Evolutionary conservation across 1,284 basidiomycete genomes (phyloP).

Genomic region (Apiotrichum gracile): DNA sequence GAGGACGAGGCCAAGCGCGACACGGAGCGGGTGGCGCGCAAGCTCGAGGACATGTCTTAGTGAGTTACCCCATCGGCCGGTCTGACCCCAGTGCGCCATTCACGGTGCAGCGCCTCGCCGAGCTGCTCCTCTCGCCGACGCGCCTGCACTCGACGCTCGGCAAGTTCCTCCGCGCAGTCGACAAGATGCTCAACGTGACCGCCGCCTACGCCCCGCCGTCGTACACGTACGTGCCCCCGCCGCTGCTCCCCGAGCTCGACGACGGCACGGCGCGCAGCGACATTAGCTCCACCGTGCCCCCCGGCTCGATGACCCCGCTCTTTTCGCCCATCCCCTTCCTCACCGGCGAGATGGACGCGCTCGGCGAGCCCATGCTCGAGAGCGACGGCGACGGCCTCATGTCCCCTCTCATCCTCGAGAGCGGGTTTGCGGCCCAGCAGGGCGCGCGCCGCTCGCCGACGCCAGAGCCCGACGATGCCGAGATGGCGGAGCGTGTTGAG

Average conservation of each 20-base stretch:
- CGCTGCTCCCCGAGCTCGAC: not conserved
- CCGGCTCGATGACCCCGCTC: constrained; percentile 41
- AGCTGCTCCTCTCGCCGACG: constrained; percentile 68
- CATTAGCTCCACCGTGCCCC: constrained; percentile 34
- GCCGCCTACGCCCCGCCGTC: constrained; percentile 50
- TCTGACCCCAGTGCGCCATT: constrained; percentile 63
- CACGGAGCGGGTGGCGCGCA: constrained; percentile 57
- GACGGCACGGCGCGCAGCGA: not conserved
- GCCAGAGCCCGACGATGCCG: constrained; percentile 35
- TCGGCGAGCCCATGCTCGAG: constrained; percentile 13
- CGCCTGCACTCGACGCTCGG: constrained; percentile 70
- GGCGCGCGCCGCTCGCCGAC: constrained; percentile 25
- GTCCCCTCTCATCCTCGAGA: constrained; percentile 36
- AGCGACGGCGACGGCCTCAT: constrained; percentile 24
- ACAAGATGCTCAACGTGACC: constrained; percentile 78
- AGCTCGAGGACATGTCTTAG: constrained; percentile 62
- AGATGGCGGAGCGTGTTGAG: too few relatives aligned
- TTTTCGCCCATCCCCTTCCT: constrained; percentile 49
- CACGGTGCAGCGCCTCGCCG: constrained; percentile 85
- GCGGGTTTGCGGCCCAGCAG: constrained; percentile 4
- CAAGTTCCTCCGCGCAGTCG: constrained; percentile 85
- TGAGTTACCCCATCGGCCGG: constrained; percentile 18
- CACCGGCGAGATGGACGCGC: constrained; percentile 11
- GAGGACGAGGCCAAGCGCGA: constrained; percentile 59
- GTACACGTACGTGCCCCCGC: constrained; percentile 26